phyloP scores from a whole-genome alignment of 2,329 filamentous ascomycete genomes.

The Sclerotinia sclerotiorum region DNA sequence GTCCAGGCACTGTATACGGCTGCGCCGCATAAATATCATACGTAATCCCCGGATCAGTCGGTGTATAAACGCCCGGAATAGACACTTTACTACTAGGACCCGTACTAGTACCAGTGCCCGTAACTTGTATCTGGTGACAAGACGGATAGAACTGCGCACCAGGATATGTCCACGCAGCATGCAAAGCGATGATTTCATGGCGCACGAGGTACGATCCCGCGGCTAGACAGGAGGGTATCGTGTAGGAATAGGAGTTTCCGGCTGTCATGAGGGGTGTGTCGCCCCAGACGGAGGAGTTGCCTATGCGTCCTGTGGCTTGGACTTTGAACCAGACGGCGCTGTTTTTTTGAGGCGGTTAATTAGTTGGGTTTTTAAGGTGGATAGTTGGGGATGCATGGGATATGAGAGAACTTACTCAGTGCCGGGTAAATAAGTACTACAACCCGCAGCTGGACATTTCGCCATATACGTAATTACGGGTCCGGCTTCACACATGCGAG shows the following conservation, averaged over 20 bases:
- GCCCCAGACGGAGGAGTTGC: constrained; percentile 31
- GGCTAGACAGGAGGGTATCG: constrained; percentile 52
- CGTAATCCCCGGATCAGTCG: constrained; percentile 44
- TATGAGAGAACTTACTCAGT: constrained; percentile 39
- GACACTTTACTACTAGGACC: constrained; percentile 44
- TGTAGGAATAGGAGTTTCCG: constrained; percentile 50
- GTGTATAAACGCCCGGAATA: constrained; percentile 51
- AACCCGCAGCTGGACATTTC: constrained; percentile 50
- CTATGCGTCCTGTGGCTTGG: constrained; percentile 42
- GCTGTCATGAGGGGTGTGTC: constrained; percentile 37
- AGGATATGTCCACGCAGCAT: constrained; percentile 47
- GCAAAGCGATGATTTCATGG: constrained; percentile 49
- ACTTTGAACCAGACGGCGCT: constrained; percentile 48
- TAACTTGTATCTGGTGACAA: constrained; percentile 49
- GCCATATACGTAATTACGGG: constrained; percentile 62
- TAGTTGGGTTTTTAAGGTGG: neutral
- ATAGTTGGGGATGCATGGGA: too few species aligned
- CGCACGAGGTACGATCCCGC: constrained; percentile 56
- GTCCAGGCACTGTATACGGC: constrained; percentile 46
- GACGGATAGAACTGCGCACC: constrained; percentile 35
- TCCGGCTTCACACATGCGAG: constrained; percentile 41
- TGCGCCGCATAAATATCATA: constrained; percentile 44
- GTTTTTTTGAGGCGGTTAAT: fast-evolving
- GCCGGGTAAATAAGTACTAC: constrained; percentile 50
- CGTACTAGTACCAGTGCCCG: constrained; percentile 46